Conservation (phyloP, 306 rosid species). For the Argentina anserina region DNA sequence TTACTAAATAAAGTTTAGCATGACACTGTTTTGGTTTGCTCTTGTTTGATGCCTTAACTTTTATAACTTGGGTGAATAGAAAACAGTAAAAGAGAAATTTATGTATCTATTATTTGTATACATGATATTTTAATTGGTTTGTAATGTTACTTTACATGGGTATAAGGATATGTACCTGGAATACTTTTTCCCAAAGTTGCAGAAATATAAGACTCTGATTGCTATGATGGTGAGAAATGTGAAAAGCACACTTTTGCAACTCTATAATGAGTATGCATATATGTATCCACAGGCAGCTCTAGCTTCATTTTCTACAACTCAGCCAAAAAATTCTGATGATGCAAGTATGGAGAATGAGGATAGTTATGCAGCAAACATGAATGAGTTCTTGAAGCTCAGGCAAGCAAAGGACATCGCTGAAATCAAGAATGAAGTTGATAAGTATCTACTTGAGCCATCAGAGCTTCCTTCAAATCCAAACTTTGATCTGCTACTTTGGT, state of each 20-base stretch:
- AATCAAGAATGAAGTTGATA: not conserved
- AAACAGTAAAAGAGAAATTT: too few species aligned
- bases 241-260: not conserved
- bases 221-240: not conserved
- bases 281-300: not conserved
- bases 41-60: too few species aligned
- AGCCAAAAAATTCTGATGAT: not conserved
- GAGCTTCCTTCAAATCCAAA: not conserved
- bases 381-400: not conserved
- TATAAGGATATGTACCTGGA: not conserved
- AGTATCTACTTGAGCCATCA: not conserved
- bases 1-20: too few species aligned
- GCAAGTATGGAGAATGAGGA: not conserved
- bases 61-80: too few species aligned
- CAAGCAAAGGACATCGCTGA: not conserved
- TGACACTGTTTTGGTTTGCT: too few species aligned
- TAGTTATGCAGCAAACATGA: not conserved
- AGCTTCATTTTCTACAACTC: not conserved
- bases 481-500: too few species aligned
- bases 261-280: not conserved
- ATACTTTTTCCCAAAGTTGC: not conserved
- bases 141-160: not conserved
- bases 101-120: too few species aligned
- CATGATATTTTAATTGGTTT: too few species aligned
- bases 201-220: not conserved